Base-by-base conservation (phyloP, 148 eudicot species). In the Arctostaphylos glauca region DNA sequence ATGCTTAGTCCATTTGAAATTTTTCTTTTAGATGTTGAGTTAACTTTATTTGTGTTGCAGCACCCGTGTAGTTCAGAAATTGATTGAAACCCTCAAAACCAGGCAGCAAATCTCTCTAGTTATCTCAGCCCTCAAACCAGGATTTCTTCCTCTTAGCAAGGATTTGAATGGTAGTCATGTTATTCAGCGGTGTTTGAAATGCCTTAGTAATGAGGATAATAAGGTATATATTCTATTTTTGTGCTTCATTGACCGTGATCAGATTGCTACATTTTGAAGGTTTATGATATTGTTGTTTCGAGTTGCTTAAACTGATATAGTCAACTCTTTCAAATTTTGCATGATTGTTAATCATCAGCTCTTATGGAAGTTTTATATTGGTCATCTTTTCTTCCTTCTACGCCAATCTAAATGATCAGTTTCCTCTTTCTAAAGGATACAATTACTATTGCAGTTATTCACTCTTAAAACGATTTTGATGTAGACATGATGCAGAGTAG, bases 131-230 rank as follows among this genome's bases (percentile, higher is more conserved):
- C 86, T 92, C 76, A 86, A 87, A 84, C 92, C 93, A 0, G 92
- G 92, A 19, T 87, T 89, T 79, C 84, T 90, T 81, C 78, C 82
- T 64, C 89, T 92, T 23, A 89, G 87, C 58, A 92, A 88, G 80
- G 93, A 92, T 80, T 82, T 91, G 49, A 92, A 92, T 74, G 95
- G 95, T 43, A 90, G 88, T 50, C 92, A 90, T 85, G 92, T 90
- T 62, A 72, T 88, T 52, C 90, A 90, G 78, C 80, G 88, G 43
- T 90, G 92, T 87, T 85, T 90, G 84, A 84, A 86, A 64, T 86
- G 87, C 85, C 85, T 90, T 68, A 77, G 85, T 80, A 67, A 81
- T 7, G 87, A 90, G 82, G 90, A 90, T 78, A 90, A 86, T 82
- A 80, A 90, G 92, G 92, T 90, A 85, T 43, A 50, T 13, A 56